Evolutionary conservation across 371 early-diverging fungal genomes (phyloP).

Genomic region (Amoeboaphelidium protococcarum): DNA sequence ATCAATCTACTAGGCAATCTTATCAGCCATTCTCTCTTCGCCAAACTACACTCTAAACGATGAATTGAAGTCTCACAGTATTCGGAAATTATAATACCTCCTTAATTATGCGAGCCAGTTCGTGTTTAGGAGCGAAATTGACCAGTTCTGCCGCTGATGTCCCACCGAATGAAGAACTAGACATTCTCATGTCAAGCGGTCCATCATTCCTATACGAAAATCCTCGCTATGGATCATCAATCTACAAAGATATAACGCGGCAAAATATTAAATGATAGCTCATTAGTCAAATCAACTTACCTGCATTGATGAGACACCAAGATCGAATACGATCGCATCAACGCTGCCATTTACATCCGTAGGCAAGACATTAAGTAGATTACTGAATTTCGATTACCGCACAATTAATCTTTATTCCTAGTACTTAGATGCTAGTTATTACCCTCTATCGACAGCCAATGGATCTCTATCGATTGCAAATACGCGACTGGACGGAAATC

Average conservation of each 20-base stretch:
- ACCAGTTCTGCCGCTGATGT: conserved; percentile 24
- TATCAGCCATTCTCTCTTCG: conserved; percentile 25
- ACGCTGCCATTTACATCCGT: no score
- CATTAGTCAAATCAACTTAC: conserved; percentile 44
- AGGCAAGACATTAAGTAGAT: no score
- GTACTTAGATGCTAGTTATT: no score
- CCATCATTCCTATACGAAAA: conserved; percentile 36
- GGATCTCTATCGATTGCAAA: no score
- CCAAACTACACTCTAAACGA: conserved; percentile 13
- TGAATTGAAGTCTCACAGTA: not conserved
- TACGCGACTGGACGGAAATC: no score
- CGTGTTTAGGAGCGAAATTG: conserved; percentile 21
- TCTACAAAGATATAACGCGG: conserved; percentile 26
- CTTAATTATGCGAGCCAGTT: conserved; percentile 31
- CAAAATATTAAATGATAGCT: no score
- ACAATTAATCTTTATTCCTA: no score
- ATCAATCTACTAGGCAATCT: conserved; percentile 33
- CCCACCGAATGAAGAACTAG: conserved; percentile 6
- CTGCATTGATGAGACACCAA: no score
- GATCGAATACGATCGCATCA: no score
- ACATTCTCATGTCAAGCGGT: conserved; percentile 39
- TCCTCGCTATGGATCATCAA: conserved; percentile 30
- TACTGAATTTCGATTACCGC: no score
- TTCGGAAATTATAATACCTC: conserved; percentile 7
- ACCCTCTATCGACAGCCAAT: no score